These are phyloP conservation scores for Hygrophorus pudorinus DNA, from an alignment of 768 basidiomycete genomes.

Conservation along the genomic window DNA sequence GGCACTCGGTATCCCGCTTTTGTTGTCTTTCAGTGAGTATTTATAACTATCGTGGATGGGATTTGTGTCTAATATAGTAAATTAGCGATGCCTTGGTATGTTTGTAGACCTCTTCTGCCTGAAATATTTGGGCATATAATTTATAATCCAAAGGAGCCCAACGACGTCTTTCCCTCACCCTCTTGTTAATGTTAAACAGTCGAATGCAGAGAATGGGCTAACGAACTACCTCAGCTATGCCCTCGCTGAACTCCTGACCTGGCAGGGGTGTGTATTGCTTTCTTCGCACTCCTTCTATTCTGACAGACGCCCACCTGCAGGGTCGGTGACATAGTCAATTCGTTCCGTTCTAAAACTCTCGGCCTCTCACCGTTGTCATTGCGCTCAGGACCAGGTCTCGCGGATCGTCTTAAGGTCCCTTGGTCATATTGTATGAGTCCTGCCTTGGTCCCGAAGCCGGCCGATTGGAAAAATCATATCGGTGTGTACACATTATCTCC, in stretches of 20 bases:
- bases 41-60: conserved; percentile 1
- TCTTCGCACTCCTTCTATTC: background rate
- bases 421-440: conserved; percentile 59
- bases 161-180: conserved; percentile 52
- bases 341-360: conserved; percentile 38
- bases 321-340: conserved; percentile 50
- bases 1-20: conserved; percentile 47
- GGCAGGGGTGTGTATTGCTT: conserved; percentile 37
- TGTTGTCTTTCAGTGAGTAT: conserved; percentile 47
- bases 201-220: conserved; percentile 42
- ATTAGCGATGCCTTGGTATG: conserved; percentile 57
- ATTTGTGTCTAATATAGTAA: background rate
- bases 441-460: conserved; percentile 46
- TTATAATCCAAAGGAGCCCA: conserved; percentile 27
- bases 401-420: conserved; percentile 45
- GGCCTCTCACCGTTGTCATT: conserved; percentile 37
- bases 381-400: conserved; percentile 38
- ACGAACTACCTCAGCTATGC: conserved; percentile 52
- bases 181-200: conserved; percentile 45
- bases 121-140: background rate
- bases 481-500: conserved; percentile 23
- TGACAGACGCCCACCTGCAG: conserved; percentile 18
- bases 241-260: conserved; percentile 49
- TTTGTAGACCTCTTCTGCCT: background rate
- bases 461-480: conserved; percentile 55